Conservation (phyloP, 306 rosid genomes). For the Medicago arabica region DNA sequence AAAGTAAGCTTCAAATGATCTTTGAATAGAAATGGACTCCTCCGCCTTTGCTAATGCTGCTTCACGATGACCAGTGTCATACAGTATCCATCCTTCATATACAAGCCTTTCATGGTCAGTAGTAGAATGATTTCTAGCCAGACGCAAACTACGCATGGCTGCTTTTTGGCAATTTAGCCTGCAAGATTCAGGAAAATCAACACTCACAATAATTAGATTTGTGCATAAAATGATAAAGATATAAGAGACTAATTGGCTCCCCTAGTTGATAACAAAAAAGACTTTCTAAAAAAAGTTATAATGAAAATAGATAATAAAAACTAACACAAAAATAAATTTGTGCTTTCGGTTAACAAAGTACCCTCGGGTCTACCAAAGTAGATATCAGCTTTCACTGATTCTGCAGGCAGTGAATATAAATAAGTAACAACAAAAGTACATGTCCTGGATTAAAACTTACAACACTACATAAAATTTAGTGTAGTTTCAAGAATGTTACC, state of each 20-base stretch:
- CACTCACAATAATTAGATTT: background rate
- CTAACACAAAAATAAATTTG: too few species aligned
- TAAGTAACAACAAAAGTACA: too few species aligned
- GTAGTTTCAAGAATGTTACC: too few species aligned
- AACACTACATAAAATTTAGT: too few species aligned
- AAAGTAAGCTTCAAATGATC: slow-evolving; percentile 96
- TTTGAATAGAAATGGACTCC: slow-evolving; percentile 78
- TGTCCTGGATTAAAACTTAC: too few species aligned
- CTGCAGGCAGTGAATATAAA: too few species aligned
- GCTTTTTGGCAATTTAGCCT: slow-evolving; percentile 92
- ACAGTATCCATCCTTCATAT: slow-evolving; percentile 94
- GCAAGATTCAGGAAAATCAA: slow-evolving; percentile 41
- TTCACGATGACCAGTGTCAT: slow-evolving; percentile 92
- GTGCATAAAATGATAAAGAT: background rate
- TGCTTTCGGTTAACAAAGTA: too few species aligned
- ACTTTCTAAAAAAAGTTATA: background rate
- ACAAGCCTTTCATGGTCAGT: slow-evolving; percentile 86
- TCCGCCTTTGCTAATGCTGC: slow-evolving; percentile 89
- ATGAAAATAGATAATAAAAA: too few species aligned
- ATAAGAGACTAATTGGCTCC: background rate
- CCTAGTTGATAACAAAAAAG: background rate
- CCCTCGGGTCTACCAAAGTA: too few species aligned
- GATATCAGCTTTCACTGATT: too few species aligned
- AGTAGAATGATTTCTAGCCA: slow-evolving; percentile 77
- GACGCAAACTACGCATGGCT: slow-evolving; percentile 83